Percentiles rank a stretch among this genome's conserved stretches.
phyloP scores from a whole-genome alignment of 2,329 filamentous ascomycete genomes.

The Phialophora expanda region DNA sequence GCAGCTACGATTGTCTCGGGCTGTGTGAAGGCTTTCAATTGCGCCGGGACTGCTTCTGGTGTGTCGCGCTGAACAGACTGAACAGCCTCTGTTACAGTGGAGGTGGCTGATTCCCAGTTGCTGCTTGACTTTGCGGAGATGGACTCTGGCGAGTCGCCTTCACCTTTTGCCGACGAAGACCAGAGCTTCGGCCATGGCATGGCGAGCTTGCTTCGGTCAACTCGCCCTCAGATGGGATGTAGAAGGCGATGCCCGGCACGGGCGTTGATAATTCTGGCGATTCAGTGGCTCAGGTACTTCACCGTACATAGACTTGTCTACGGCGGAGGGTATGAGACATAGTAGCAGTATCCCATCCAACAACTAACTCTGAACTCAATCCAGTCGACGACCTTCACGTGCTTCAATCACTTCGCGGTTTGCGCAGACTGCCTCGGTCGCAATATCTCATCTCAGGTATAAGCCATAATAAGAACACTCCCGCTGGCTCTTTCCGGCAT shows the following conservation, averaged over 20 bases:
- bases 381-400: background rate
- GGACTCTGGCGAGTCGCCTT: conserved; percentile 10
- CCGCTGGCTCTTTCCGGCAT: background rate
- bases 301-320: background rate
- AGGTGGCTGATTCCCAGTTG: conserved; percentile 13
- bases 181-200: conserved; percentile 40
- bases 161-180: conserved; percentile 37
- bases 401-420: background rate
- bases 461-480: background rate
- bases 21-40: conserved; percentile 38
- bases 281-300: background rate
- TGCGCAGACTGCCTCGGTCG: background rate
- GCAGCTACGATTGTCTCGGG: conserved; percentile 41
- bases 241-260: too few relatives aligned
- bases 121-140: conserved; percentile 7
- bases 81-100: conserved; percentile 13
- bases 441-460: background rate
- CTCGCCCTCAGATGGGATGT: background rate
- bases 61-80: conserved; percentile 17
- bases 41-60: conserved; percentile 6
- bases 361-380: background rate
- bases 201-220: conserved; percentile 13
- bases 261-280: background rate
- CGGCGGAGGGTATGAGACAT: background rate
- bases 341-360: background rate